These are phyloP conservation scores for Alternaria arbusti DNA, from an alignment of 2,329 filamentous ascomycete genomes.

Conservation along the genomic window DNA sequence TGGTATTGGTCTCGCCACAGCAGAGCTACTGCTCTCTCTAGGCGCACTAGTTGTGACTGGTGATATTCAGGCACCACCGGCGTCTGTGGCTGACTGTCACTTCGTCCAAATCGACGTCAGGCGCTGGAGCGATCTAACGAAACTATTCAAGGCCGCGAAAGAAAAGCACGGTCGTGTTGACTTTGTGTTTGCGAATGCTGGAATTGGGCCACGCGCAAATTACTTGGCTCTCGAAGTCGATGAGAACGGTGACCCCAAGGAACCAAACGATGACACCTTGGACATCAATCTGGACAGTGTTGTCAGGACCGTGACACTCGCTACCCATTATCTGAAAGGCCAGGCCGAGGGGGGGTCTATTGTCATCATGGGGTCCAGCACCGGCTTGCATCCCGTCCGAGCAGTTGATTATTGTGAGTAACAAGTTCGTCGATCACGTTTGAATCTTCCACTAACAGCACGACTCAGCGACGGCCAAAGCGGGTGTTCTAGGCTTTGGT, in stretches of 20 bases:
- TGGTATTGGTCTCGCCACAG: constrained; percentile 65
- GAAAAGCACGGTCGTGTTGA: constrained; percentile 53
- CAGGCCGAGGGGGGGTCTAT: constrained; percentile 59
- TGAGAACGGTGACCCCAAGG: constrained; percentile 56
- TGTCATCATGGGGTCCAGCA: constrained; percentile 60
- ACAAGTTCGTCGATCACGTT: neutral
- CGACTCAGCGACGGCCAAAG: constrained; percentile 57
- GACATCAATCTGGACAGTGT: constrained; percentile 60
- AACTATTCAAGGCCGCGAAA: constrained; percentile 60
- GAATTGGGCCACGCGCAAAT: constrained; percentile 56
- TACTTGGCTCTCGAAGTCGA: constrained; percentile 59
- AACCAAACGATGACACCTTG: constrained; percentile 53
- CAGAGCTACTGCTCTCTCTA: constrained; percentile 57
- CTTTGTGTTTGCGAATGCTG: constrained; percentile 63
- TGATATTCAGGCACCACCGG: constrained; percentile 55
- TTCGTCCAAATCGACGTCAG: constrained; percentile 52
- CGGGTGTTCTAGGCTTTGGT: constrained; percentile 62
- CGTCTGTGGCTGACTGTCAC: constrained; percentile 27
- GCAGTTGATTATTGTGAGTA: constrained; percentile 59
- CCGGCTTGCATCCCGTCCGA: constrained; percentile 59
- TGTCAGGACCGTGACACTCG: constrained; percentile 59
- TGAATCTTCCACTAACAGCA: neutral
- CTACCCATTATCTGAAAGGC: constrained; percentile 58
- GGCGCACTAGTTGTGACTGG: constrained; percentile 63
- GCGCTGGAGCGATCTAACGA: constrained; percentile 57